Evolutionary conservation across 2,329 filamentous ascomycete species (phyloP).

Genomic region (Neurospora crassa): DNA sequence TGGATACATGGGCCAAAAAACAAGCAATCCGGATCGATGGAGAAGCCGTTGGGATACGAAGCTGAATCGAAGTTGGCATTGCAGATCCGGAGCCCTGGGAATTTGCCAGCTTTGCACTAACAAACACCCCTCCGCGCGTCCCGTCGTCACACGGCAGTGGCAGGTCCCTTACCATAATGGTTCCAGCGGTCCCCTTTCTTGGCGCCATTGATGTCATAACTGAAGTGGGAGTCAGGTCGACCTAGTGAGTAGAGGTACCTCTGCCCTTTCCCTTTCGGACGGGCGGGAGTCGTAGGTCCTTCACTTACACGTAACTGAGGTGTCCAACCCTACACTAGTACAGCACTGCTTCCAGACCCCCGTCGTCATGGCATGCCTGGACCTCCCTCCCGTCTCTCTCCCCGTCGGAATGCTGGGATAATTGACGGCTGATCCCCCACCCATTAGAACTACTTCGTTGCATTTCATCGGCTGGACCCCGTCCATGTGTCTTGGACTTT

Average conservation of each 20-base stretch:
- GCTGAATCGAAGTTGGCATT: not conserved
- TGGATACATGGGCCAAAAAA: not conserved
- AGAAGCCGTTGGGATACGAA: not conserved
- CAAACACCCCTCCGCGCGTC: not conserved
- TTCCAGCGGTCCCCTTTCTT: not conserved
- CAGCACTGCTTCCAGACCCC: not conserved
- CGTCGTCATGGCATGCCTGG: not conserved
- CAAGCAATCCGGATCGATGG: not conserved
- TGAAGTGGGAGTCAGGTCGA: no score
- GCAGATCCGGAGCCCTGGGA: not conserved
- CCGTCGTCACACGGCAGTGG: not conserved
- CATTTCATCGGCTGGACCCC: not conserved
- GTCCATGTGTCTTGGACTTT: not conserved
- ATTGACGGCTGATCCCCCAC: not conserved
- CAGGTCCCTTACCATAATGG: not conserved
- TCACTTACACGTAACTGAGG: no score
- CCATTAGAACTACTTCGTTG: not conserved
- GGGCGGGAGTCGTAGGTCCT: no score
- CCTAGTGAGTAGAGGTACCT: not conserved
- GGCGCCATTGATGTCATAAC: conserved; percentile 14
- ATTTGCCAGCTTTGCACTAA: not conserved
- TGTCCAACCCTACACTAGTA: not conserved
- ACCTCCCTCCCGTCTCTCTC: not conserved
- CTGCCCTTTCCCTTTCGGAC: not conserved
- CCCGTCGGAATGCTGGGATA: not conserved